These are phyloP conservation scores for Silene coronaria DNA, from an alignment of 179 eudicot genomes.

Conservation along the genomic window DNA sequence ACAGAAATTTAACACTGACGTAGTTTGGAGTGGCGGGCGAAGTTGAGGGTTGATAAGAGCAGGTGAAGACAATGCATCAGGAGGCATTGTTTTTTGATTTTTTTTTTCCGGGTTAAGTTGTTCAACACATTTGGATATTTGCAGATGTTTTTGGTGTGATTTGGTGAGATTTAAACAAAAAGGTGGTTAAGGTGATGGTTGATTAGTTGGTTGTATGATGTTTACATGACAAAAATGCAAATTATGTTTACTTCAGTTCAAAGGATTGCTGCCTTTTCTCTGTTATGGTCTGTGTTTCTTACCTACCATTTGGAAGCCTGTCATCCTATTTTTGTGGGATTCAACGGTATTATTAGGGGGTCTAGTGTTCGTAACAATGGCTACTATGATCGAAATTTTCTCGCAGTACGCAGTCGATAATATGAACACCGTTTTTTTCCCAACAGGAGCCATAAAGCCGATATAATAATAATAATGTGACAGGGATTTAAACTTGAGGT, in stretches of 20 bases:
- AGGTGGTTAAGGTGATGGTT: slow-evolving; percentile 21
- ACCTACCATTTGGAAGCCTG: slow-evolving; percentile 25
- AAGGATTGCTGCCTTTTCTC: slow-evolving; percentile 18
- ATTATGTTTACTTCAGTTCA: slow-evolving; percentile 25
- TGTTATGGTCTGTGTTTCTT: slow-evolving; percentile 21
- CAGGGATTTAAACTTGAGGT: too few species aligned
- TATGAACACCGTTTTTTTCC: too few species aligned
- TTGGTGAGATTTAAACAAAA: slow-evolving; percentile 9
- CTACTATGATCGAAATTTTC: too few species aligned
- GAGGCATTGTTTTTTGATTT: slow-evolving; percentile 51
- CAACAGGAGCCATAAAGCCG: too few species aligned
- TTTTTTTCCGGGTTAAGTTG: not conserved
- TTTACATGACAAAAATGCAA: slow-evolving; percentile 17
- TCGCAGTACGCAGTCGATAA: too few species aligned
- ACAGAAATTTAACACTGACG: slow-evolving; percentile 16
- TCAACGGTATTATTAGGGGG: slow-evolving; percentile 8
- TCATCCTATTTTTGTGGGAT: slow-evolving; percentile 10
- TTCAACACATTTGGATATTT: not conserved
- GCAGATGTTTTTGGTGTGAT: slow-evolving; percentile 9
- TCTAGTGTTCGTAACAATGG: not conserved
- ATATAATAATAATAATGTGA: too few species aligned
- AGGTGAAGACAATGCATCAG: slow-evolving; percentile 31
- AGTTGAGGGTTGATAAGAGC: slow-evolving; percentile 23
- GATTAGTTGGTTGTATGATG: slow-evolving; percentile 4
- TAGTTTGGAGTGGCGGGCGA: slow-evolving; percentile 20